Base-by-base conservation (phyloP, 805 yeast species). In the Candida fluviatilis region DNA sequence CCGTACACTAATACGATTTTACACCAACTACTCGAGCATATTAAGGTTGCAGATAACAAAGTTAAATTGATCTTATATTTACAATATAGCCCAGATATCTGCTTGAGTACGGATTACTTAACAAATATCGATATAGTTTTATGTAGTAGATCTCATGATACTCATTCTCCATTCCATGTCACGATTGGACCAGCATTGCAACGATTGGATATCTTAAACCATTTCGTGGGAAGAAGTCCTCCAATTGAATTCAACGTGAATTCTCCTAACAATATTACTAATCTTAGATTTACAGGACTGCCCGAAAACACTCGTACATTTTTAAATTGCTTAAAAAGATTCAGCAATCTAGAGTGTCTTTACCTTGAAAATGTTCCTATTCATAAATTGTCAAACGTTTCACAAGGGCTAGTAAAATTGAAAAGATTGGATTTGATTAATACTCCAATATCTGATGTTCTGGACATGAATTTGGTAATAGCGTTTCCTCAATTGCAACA, bases 401-500 rank as follows among this genome's bases (percentile, higher is more conserved):
- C 29, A 26, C 10, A 13, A 5, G 40, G 34, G 16, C 27, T 39
- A 17, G 31, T 30, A 17, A 25, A 16, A 7, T 26, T 37, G 15
- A 14, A 23, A 10, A 24, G 12, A 7, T 25, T 39, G 14, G 30
- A 29, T 32, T 36, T 39, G 24, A 36, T 39, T 16, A 17, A 39
- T 30, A 35, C 32, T 25, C 39, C 31, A 4, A 21, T 39, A 21
- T 39, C 28, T 11, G 36, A 17, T 18, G 17, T 39, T 14, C 24
- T 24, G 26, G 28, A 30, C n/a, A 8, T 39, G n/a, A 19, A 30
- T 14, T 16, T 39, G 12, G 29, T 25, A 5, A 12, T 10, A 1
- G 16, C 23, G 15, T 25, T 43, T 6, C 44, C 45, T 3, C 31
- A 35, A 13, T 35, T 43, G 29, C 12, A 31, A 16, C 28, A 26